Percentiles rank a stretch among this genome's conserved stretches.
Conservation (phyloP, 2,329 filamentous ascomycete species). For the Magnaporthiopsis poae region DNA sequence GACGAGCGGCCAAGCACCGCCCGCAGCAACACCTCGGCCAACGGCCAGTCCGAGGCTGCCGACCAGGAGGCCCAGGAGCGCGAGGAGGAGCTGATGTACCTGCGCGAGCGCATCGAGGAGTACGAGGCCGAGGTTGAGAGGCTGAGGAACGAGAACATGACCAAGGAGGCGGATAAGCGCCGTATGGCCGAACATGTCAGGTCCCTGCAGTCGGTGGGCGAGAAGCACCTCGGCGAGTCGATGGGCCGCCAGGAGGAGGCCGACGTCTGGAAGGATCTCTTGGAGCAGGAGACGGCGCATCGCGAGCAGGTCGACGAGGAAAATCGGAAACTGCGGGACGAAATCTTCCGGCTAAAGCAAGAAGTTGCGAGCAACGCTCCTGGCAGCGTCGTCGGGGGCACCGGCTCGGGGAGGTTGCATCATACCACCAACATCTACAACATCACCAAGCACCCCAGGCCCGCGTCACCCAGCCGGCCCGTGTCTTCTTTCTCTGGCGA, state of each 20-base stretch:
- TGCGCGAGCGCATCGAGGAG: conserved; percentile 77
- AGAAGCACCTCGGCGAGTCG: conserved; percentile 31
- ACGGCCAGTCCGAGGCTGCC: conserved; percentile 45
- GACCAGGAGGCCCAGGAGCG: conserved; percentile 56
- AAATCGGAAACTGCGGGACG: conserved; percentile 71
- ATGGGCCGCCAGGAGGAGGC: conserved; percentile 51
- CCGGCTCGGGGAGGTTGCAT: conserved; percentile 28
- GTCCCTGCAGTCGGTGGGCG: conserved; percentile 48
- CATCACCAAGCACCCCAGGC: conserved; percentile 39
- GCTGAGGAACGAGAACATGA: conserved; percentile 65
- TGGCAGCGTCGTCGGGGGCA: conserved; percentile 19
- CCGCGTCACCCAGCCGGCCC: conserved; percentile 39
- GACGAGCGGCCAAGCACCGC: conserved; percentile 53
- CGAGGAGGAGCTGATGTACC: conserved; percentile 75
- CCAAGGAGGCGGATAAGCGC: conserved; percentile 74
- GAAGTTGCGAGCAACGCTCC: conserved; percentile 32
- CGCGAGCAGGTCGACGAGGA: conserved; percentile 88
- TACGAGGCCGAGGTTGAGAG: conserved; percentile 77
- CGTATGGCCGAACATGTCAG: conserved; percentile 72
- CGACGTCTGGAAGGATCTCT: conserved; percentile 89
- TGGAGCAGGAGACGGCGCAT: conserved; percentile 81
- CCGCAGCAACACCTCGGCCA: conserved; percentile 44
- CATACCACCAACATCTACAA: conserved; percentile 60
- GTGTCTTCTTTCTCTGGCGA: conserved; percentile 41
- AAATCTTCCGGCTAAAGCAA: conserved; percentile 64